Percentiles rank a stretch among this genome's conserved stretches.
phyloP scores from a whole-genome alignment of 208 protist species.

The Novymonas esmeraldas region DNA sequence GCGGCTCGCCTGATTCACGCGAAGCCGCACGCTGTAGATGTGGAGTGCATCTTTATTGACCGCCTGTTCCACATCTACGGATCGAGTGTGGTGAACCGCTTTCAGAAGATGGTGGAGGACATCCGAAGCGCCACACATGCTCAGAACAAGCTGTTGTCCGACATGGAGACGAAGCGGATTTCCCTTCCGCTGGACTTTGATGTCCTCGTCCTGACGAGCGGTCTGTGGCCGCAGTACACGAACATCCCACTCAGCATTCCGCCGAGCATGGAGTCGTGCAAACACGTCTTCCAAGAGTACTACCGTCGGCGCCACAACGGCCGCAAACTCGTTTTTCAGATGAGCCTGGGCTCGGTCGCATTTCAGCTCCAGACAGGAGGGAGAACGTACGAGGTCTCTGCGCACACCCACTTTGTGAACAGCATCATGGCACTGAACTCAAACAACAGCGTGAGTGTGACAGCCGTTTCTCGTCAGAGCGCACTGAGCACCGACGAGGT shows the following conservation, averaged over 20 bases:
- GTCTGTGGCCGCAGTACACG: conserved; percentile 68
- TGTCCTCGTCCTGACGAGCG: conserved; percentile 63
- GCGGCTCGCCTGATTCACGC: conserved; percentile 61
- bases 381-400: conserved; percentile 49
- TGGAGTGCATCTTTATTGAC: conserved; percentile 57
- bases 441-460: conserved; percentile 25
- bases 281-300: conserved; percentile 52
- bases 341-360: conserved; percentile 60
- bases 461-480: conserved; percentile 12
- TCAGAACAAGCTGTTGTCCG: conserved; percentile 29
- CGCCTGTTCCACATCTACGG: conserved; percentile 53
- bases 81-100: conserved; percentile 49
- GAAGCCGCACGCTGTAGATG: conserved; percentile 42
- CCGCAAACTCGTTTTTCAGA: conserved; percentile 70
- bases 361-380: conserved; percentile 49
- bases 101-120: conserved; percentile 80
- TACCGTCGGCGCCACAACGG: conserved; percentile 76
- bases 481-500: conserved; percentile 36
- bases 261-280: conserved; percentile 56
- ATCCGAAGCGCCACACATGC: conserved; percentile 27
- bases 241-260: conserved; percentile 44
- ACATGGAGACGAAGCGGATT: conserved; percentile 25
- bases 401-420: conserved; percentile 73
- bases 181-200: conserved; percentile 60
- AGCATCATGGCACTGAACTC: conserved; percentile 59